Conservation (phyloP, 768 basidiomycete genomes). For the Xanthoconium purpureum region DNA sequence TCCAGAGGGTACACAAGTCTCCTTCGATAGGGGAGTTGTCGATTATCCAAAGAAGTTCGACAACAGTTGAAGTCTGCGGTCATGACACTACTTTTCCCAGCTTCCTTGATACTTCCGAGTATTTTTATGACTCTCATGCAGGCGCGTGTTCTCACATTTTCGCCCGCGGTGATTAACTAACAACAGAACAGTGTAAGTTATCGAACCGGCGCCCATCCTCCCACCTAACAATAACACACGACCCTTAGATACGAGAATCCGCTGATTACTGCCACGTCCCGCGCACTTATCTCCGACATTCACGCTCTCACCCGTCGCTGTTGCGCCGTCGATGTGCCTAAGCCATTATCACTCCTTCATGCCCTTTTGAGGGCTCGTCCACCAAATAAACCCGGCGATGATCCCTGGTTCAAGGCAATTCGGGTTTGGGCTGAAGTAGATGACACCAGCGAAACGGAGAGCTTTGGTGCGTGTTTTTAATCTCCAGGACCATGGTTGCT, state of each 20-base stretch:
- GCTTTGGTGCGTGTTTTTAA: conserved; percentile 53
- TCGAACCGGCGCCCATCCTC: not conserved
- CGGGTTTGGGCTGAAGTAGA: conserved; percentile 74
- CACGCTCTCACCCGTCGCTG: conserved; percentile 59
- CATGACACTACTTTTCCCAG: conserved; percentile 44
- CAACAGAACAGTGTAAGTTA: conserved; percentile 27
- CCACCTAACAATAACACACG: conserved; percentile 6
- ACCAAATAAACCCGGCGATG: conserved; percentile 23
- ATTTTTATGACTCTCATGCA: conserved; percentile 71
- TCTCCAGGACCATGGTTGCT: not conserved
- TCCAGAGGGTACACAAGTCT: conserved; percentile 2
- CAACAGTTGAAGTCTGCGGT: conserved; percentile 67
- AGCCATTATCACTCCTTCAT: conserved; percentile 57
- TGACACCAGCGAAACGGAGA: conserved; percentile 75
- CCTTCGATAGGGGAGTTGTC: conserved; percentile 24
- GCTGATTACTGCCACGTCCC: conserved; percentile 69
- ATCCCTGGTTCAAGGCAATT: conserved; percentile 58
- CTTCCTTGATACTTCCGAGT: conserved; percentile 51
- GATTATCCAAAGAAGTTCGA: conserved; percentile 45
- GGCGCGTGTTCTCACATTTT: conserved; percentile 40
- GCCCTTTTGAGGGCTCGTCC: conserved; percentile 47
- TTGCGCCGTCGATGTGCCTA: conserved; percentile 63
- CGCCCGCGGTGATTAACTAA: conserved; percentile 5
- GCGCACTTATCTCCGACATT: conserved; percentile 69
- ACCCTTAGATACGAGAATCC: conserved; percentile 72